Base-by-base conservation (phyloP, 73 alveolate genomes). In the Symbiodinium natans region DNA sequence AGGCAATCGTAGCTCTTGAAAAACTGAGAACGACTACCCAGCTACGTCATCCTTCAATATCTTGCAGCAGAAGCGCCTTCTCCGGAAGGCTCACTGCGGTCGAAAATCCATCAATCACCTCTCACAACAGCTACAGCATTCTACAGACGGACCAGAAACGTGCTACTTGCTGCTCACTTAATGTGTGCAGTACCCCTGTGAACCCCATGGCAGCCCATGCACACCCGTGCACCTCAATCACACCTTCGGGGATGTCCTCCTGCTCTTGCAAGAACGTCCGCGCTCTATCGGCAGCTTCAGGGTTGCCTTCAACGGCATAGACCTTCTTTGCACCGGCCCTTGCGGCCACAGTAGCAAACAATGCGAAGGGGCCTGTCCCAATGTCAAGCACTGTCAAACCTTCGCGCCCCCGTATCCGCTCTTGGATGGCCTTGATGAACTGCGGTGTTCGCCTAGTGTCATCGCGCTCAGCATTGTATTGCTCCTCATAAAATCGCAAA, bases 251-350 rank as follows among this genome's bases (percentile, higher is more conserved):
- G 25, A 88, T 83, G 40, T 88, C 95, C 71, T 88, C 95, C 80
- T 88, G 95, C 83, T 88, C 95, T 56, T 63, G 63, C 2, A 88
- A 29, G 43, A 52, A 59, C 46, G 39, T 38, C 31, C 73, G 77
- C 36, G 95, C 95, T 40, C 95, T 52, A 25, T 88, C 95, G 31
- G 95, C 95, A 10, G 95, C 95, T 68, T 88, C 95, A 23, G 95
- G 95, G 34, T 88, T 88, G 25, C 86, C 95, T 29, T 88, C 95
- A 39, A 88, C 95, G 4, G 95, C 95, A 63, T 88, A 88, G 27
- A 88, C 95, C 90, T 92, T 92, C 82, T 92, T 92, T 41, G 98
- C 98, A 42, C 98, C 98, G 1, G 98, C 98, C 90, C 98, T 71
- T 6, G 98, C 98, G 34, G 98, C 98, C 80, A 92, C 98, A 86